These are phyloP conservation scores for Leishmania major DNA, from an alignment of 208 protist species.

Conservation along the genomic window DNA sequence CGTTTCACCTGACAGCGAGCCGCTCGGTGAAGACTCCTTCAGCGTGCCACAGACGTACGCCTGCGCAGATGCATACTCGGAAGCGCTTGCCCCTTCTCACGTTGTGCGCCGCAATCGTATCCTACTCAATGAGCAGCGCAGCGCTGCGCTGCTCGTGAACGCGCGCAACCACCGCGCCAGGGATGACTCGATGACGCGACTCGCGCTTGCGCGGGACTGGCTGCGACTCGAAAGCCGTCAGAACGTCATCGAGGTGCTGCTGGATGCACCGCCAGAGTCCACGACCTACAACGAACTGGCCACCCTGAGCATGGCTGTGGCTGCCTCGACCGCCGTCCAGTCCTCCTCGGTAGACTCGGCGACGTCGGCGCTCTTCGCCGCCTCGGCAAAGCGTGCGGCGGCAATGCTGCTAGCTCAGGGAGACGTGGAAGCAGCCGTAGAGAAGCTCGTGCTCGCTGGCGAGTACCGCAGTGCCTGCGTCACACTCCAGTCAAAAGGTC, in stretches of 20 bases:
- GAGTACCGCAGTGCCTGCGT: constrained; percentile 66
- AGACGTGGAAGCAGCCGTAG: constrained; percentile 69
- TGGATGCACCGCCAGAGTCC: constrained; percentile 64
- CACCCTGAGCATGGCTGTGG: constrained; percentile 66
- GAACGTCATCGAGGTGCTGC: constrained; percentile 69
- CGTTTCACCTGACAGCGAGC: not conserved
- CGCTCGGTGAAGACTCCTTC: not conserved
- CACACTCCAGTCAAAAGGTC: constrained; percentile 65
- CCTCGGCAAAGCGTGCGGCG: constrained; percentile 58
- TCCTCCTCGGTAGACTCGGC: constrained; percentile 20
- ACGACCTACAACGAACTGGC: constrained; percentile 59
- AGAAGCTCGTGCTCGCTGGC: constrained; percentile 71
- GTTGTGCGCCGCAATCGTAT: constrained; percentile 55
- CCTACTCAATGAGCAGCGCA: constrained; percentile 55
- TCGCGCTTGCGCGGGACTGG: constrained; percentile 59
- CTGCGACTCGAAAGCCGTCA: constrained; percentile 52
- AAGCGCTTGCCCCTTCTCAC: constrained; percentile 32
- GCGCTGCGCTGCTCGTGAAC: constrained; percentile 30
- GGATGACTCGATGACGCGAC: constrained; percentile 46
- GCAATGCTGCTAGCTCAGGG: constrained; percentile 71
- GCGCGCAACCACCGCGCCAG: constrained; percentile 33
- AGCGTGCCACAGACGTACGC: constrained; percentile 38
- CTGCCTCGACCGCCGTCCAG: constrained; percentile 31
- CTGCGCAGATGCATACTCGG: constrained; percentile 49
- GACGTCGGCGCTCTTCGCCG: constrained; percentile 41